These are phyloP conservation scores for Hylodesmum podocarpum DNA, from an alignment of 306 rosid species.

Conservation along the genomic window DNA sequence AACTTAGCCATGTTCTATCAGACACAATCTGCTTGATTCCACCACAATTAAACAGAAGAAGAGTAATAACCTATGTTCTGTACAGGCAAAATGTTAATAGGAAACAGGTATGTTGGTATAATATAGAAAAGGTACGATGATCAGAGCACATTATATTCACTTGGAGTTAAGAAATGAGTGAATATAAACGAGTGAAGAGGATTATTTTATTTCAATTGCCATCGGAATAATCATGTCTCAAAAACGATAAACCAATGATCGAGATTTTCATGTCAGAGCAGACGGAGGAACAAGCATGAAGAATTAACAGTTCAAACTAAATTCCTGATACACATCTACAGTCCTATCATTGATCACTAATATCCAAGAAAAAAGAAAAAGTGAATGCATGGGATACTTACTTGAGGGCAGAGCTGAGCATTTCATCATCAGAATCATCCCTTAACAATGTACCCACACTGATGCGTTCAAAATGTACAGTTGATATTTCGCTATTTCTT, in stretches of 20 bases:
- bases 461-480: conserved; percentile 33
- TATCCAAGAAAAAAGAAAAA: conserved; percentile 14
- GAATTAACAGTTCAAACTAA: not conserved
- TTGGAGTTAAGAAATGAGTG: not conserved
- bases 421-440: conserved; percentile 49
- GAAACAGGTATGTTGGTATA: not conserved
- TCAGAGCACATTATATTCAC: not conserved
- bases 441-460: conserved; percentile 21
- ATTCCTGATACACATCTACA: not conserved
- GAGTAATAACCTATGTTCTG: not conserved
- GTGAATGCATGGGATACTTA: conserved; percentile 35
- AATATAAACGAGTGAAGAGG: not conserved
- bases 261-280: conserved; percentile 4
- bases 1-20: not conserved
- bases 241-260: not conserved
- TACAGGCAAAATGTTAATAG: not conserved
- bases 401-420: conserved; percentile 51
- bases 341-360: conserved; percentile 1
- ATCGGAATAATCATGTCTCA: not conserved
- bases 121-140: not conserved
- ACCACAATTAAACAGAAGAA: not conserved
- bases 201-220: not conserved
- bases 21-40: not conserved
- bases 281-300: not conserved
- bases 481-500: conserved; percentile 11